Evolutionary conservation across 306 rosid species (phyloP), one percentile per base, ranked within the genome.

Genomic region (Cucurbita moschata): DNA sequence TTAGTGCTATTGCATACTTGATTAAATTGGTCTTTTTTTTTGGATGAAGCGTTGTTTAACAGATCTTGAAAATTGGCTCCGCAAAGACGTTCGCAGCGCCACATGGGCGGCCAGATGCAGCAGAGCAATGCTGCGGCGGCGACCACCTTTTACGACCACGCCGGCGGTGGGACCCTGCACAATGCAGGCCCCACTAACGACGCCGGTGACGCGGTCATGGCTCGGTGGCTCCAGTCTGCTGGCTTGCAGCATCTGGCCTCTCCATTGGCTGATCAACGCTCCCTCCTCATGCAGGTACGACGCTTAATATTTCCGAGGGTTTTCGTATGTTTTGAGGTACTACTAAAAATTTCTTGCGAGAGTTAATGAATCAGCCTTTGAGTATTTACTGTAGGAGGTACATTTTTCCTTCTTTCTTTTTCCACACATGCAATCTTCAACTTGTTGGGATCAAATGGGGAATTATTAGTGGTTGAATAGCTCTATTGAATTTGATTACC

Each of bases 221-320:
- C 97, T 23, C 90, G 98, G 66, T 94, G 98, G 98, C 90, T 94
- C 54, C 98, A 94, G 81, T 94, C 98, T 64, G 96, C 98, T 12
- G 97, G 98, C 51, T 84, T 94, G 87, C 98, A 94, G 92, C 98
- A 94, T 89, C 96, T 94, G 90, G 98, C 98, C 85, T 90, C 97
- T 53, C 98, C 98, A 5, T 71, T 88, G 89, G 96, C 98, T 18
- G 98, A 93, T 81, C 85, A 88, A 15, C 97, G 96, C 11, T 89
- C 89, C 68, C 96, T 88, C 75, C 91, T 87, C 71, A 81, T 90
- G 96, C 98, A 90, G 97, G 98, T 90, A 82, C 47, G 58, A 16
- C n/a, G 26, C 10, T 58, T 39, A 8, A 19, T 56, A 10, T 73
- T 11, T 56, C 2, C 43, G 23, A 13, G 43, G 43, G 73, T 68